A percentile compares a stretch with the other conserved stretches of the same genome.
phyloP scores from a whole-genome alignment of 768 basidiomycete species.

The Rhodotorula taiwanensis region DNA sequence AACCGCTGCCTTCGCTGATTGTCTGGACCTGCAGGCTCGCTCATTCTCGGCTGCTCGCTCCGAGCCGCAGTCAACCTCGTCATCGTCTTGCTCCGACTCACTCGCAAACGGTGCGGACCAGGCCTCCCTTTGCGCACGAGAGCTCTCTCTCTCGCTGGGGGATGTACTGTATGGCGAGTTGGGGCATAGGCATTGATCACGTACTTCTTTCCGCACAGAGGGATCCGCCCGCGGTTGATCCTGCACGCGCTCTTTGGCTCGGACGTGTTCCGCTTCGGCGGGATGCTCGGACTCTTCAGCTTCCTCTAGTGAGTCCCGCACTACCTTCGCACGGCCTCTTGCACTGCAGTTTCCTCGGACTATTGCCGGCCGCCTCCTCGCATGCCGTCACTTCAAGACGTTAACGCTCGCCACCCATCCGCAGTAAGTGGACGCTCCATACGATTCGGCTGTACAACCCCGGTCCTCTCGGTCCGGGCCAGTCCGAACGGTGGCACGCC shows the following conservation, averaged over 20 bases:
- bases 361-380: constrained; percentile 36
- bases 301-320: constrained; percentile 51
- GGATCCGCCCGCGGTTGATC: constrained; percentile 60
- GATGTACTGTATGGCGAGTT: no score
- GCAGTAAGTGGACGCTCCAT: constrained; percentile 53
- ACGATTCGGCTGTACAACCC: constrained; percentile 39
- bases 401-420: constrained; percentile 7
- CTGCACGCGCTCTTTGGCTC: constrained; percentile 74
- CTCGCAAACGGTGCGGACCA: constrained; percentile 57
- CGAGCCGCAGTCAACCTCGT: constrained; percentile 77
- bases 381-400: constrained; percentile 46
- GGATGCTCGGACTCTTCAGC: constrained; percentile 64
- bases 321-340: constrained; percentile 40
- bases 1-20: no score
- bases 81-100: constrained; percentile 65
- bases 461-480: constrained; percentile 49
- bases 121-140: no score
- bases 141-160: no score
- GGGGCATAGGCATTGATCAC: not conserved
- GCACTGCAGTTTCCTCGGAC: no score
- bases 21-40: constrained; percentile 57
- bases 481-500: constrained; percentile 60
- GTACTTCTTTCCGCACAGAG: constrained; percentile 47
- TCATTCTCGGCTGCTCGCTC: constrained; percentile 68
- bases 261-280: constrained; percentile 76